These are phyloP conservation scores for Bidens hawaiensis DNA, from an alignment of 140 eudicot genomes.

Conservation along the genomic window DNA sequence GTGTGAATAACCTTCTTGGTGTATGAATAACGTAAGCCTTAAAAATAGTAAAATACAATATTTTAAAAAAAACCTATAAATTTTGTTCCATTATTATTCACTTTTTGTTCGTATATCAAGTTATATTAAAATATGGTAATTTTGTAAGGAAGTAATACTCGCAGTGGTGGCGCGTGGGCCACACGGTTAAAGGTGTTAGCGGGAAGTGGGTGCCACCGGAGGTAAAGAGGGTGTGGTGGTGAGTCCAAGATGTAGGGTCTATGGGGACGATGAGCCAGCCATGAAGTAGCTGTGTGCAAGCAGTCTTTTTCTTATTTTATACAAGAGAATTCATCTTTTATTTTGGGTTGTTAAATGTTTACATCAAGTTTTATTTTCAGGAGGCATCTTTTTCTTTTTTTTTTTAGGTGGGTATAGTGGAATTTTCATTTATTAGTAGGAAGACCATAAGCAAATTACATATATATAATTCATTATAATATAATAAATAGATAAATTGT, in stretches of 20 bases:
- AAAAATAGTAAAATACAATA: too few species aligned
- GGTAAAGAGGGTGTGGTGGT: constrained; percentile 15
- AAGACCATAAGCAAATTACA: too few species aligned
- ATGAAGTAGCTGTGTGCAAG: constrained; percentile 34
- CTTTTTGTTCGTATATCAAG: constrained; percentile 11
- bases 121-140: neutral
- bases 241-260: constrained; percentile 32
- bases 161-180: constrained; percentile 31
- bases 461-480: too few species aligned
- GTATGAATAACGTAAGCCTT: too few species aligned
- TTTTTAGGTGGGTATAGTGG: neutral
- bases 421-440: neutral
- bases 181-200: neutral
- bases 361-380: constrained; percentile 28
- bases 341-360: constrained; percentile 29
- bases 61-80: too few species aligned
- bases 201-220: constrained; percentile 29
- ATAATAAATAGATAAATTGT: too few species aligned
- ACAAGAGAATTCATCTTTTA: neutral
- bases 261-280: constrained; percentile 31
- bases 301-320: constrained; percentile 17
- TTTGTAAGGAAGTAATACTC: neutral
- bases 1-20: too few species aligned
- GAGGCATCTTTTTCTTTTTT: neutral
- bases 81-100: neutral